A percentile compares a stretch with the other conserved stretches of the same genome.
Conservation (phyloP, 2,329 filamentous ascomycete genomes). For the Leptographium lundbergii region DNA sequence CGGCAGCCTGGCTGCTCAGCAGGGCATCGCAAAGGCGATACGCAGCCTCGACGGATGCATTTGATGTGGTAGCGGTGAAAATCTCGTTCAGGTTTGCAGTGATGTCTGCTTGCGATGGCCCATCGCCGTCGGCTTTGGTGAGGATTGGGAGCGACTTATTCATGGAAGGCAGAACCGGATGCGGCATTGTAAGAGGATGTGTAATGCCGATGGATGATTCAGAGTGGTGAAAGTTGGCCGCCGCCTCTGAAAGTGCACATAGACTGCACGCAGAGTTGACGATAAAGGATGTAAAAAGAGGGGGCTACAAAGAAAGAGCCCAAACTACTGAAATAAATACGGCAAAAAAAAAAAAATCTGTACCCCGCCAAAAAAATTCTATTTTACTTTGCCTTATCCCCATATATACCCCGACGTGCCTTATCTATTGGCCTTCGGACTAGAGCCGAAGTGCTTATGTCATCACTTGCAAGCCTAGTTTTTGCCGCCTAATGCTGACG, state of each 20-base stretch:
- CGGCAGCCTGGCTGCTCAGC: slow-evolving; percentile 33
- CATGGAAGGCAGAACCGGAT: slow-evolving; percentile 12
- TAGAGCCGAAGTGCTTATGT: not conserved
- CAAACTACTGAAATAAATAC: not conserved
- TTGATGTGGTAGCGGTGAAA: slow-evolving; percentile 56
- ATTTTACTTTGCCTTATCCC: not conserved
- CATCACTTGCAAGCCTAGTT: not conserved
- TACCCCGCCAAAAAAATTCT: slow-evolving; percentile 1
- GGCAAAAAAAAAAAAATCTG: slow-evolving; percentile 1
- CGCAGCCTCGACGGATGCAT: slow-evolving; percentile 52
- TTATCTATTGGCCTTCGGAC: not conserved
- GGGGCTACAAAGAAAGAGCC: not conserved
- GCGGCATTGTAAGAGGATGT: slow-evolving; percentile 11
- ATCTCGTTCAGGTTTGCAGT: slow-evolving; percentile 51
- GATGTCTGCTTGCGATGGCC: slow-evolving; percentile 53
- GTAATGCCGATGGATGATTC: not conserved
- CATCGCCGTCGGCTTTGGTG: slow-evolving; percentile 13
- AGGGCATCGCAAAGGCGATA: slow-evolving; percentile 50
- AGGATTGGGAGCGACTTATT: slow-evolving; percentile 13
- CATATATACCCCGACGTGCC: not conserved
- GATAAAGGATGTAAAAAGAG: not conserved
- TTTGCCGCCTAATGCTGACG: no score
- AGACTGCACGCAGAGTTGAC: not conserved
- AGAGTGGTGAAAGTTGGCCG: not conserved
- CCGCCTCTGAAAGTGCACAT: not conserved